Evolutionary conservation across 306 rosid genomes (phyloP).

Genomic region (Cucurbita ficifolia): DNA sequence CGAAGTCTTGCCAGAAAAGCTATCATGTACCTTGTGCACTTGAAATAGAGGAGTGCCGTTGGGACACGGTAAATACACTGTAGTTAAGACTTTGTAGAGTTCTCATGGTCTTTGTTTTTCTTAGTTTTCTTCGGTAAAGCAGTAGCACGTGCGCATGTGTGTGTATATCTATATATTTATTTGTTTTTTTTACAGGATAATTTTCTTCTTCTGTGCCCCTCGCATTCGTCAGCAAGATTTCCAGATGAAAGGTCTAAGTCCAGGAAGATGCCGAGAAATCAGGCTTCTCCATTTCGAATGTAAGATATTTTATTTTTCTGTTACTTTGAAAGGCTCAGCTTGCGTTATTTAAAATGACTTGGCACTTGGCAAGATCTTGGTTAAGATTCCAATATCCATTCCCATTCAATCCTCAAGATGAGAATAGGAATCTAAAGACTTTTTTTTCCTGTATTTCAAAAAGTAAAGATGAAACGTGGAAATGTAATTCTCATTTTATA

Average conservation of each 20-base stretch:
- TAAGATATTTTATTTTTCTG: slow-evolving; percentile 1
- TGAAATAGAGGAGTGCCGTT: slow-evolving; percentile 54
- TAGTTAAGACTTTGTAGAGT: not conserved
- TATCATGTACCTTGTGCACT: slow-evolving; percentile 85
- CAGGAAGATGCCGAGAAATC: slow-evolving; percentile 18
- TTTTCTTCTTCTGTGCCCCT: slow-evolving; percentile 72
- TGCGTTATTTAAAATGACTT: not conserved
- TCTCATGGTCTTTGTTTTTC: not conserved
- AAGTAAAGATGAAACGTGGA: not conserved
- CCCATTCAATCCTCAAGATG: not conserved
- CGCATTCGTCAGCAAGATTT: slow-evolving; percentile 43
- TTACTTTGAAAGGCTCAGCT: not conserved
- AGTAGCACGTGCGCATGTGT: not conserved
- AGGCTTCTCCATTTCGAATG: slow-evolving; percentile 13
- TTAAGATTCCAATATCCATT: not conserved
- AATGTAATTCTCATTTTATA: not conserved
- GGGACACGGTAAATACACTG: slow-evolving; percentile 35
- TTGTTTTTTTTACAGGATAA: slow-evolving; percentile 34
- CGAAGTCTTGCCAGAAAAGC: slow-evolving; percentile 67
- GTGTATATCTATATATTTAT: not conserved
- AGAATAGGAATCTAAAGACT: not conserved
- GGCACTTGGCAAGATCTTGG: not conserved
- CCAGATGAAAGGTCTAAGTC: slow-evolving; percentile 50
- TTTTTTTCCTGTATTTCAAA: not conserved
- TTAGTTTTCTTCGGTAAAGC: not conserved